Percentiles rank a stretch among this genome's conserved stretches.
Evolutionary conservation across 2,329 filamentous ascomycete genomes (phyloP).

Genomic region (Alternaria metachromatica): DNA sequence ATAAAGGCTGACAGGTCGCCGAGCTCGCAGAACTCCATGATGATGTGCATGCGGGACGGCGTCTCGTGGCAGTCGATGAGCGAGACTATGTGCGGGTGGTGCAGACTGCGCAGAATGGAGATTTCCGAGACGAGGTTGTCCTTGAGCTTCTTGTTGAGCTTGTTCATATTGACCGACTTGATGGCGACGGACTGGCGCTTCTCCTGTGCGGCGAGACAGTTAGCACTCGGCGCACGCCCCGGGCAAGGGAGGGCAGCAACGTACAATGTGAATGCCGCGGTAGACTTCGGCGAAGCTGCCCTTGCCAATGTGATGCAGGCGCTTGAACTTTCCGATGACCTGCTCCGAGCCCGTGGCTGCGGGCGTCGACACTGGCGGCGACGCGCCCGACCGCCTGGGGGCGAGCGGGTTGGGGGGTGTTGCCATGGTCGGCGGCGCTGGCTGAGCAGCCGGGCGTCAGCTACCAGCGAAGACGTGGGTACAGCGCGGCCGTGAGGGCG

Average conservation of each 20-base stretch:
- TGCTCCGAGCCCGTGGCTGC: constrained; percentile 29
- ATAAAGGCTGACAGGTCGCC: constrained; percentile 96
- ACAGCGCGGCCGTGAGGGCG: constrained; percentile 45
- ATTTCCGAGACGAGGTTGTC: constrained; percentile 97
- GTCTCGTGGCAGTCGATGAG: constrained; percentile 94
- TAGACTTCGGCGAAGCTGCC: constrained; percentile 98
- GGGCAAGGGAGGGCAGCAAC: background rate
- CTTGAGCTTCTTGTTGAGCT: constrained; percentile 93
- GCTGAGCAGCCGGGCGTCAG: constrained; percentile 34
- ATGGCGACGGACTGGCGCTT: constrained; percentile 86
- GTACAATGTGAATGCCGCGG: constrained; percentile 81
- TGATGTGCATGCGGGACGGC: constrained; percentile 85
- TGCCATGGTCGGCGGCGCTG: constrained; percentile 46
- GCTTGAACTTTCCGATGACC: constrained; percentile 76
- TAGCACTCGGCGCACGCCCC: background rate
- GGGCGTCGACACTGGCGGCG: constrained; percentile 44
- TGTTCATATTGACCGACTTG: constrained; percentile 91
- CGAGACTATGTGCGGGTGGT: constrained; percentile 95
- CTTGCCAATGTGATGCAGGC: constrained; percentile 90
- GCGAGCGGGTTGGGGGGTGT: constrained; percentile 38
- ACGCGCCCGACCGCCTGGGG: constrained; percentile 45
- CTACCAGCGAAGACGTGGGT: constrained; percentile 50
- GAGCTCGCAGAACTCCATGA: constrained; percentile 98
- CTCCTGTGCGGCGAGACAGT: constrained; percentile 60
- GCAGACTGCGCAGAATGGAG: constrained; percentile 88